Base-by-base conservation (phyloP, 1,139 yeast genomes). In the Suhomyces atakaporum region DNA sequence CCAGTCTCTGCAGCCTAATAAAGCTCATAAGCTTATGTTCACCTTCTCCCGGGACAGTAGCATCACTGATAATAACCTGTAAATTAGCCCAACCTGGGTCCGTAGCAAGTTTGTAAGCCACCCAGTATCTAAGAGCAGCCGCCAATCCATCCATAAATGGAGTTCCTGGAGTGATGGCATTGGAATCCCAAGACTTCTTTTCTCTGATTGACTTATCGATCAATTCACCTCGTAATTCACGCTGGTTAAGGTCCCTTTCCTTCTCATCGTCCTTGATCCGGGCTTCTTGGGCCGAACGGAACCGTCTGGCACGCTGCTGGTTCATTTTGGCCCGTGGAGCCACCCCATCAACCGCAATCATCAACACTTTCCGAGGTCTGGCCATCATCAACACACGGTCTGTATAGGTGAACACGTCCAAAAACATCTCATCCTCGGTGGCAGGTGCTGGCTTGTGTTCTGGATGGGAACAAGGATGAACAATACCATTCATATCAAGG, bases 301-400 rank as follows among this genome's bases (percentile, higher is more conserved):
- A 92, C 58, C 99, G 80, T 67, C 99, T 81, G 2, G 96, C 81
- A 49, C 99, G 77, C 63, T 92, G 99, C 62, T 92, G 98, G 62
- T 94, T 94, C 97, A 94, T 90, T 62, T 92, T 92, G 29, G 98
- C 98, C 54, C 98, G 73, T 15, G 99, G 99, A 1, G 98, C 98
- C 33, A 94, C 98, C 43, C 98, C 99, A 68, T 94, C 99, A 35
- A 94, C 95, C 1, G 98, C 97, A 62, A 94, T 90, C 78, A 83
- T 81, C 41, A 94, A 72, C 27, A 94, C 81, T 57, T 90, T 89
- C 39, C 98, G 70, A 0, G 99, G 99, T 51, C 97, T 73, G 0
- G 96, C 96, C 94, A 90, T 87, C 68, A 81, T 80, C 39, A 90
- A 66, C 7, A 90, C 96, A 36, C 96, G 72, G 50, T 90, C 94